Conservation (phyloP, 768 basidiomycete genomes). For the Tricholoma hemisulphureum region DNA sequence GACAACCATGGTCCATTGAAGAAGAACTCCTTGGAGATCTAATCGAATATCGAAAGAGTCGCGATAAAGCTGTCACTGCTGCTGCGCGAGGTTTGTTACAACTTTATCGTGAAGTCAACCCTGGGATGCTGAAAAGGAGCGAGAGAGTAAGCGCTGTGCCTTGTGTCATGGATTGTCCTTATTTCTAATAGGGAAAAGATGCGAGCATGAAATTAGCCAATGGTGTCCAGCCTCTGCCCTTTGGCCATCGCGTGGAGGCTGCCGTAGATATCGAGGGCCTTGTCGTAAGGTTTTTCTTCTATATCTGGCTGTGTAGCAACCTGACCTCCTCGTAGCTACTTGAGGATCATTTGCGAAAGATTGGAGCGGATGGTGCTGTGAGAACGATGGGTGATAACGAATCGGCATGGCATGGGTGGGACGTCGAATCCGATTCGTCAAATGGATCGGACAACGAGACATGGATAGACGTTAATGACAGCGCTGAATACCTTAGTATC, state of each 20-base stretch:
- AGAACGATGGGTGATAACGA: constrained; percentile 49
- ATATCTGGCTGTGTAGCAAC: not conserved
- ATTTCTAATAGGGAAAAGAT: constrained; percentile 74
- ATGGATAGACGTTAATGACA: constrained; percentile 83
- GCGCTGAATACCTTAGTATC: constrained; percentile 65
- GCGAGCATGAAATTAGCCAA: constrained; percentile 73
- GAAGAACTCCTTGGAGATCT: constrained; percentile 90
- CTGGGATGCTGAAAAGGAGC: constrained; percentile 82
- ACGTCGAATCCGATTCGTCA: constrained; percentile 69
- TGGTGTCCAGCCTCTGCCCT: constrained; percentile 70
- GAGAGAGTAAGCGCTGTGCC: constrained; percentile 61
- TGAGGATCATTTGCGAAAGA: constrained; percentile 78
- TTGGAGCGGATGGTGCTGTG: constrained; percentile 63
- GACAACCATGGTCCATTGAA: constrained; percentile 98
- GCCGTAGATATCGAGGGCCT: constrained; percentile 90
- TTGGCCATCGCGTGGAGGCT: constrained; percentile 73
- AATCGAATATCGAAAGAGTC: constrained; percentile 92
- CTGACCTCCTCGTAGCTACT: constrained; percentile 57
- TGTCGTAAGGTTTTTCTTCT: constrained; percentile 56
- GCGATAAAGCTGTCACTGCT: constrained; percentile 90
- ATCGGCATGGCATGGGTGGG: constrained; percentile 86
- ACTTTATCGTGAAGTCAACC: constrained; percentile 95
- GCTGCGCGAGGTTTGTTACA: constrained; percentile 85
- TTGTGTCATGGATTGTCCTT: constrained; percentile 4
- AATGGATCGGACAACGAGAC: constrained; percentile 48